phyloP scores from a whole-genome alignment of 2,329 filamentous ascomycete species.

The Chaetomiaceae sp. region DNA sequence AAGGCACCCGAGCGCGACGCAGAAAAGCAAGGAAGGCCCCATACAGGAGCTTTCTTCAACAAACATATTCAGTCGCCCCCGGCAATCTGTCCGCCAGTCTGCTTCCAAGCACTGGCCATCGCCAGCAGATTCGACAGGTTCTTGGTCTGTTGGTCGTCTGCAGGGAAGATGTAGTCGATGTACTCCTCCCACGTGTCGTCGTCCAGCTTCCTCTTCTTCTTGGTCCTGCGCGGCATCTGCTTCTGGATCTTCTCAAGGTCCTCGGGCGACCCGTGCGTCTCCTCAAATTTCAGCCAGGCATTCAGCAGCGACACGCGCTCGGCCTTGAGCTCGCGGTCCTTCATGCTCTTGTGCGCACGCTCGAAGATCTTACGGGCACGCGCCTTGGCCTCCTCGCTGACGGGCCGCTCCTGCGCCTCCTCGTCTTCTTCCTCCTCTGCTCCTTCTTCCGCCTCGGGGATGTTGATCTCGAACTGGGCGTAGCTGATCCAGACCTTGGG shows the following conservation, averaged over 20 bases:
- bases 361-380: slow-evolving; percentile 80
- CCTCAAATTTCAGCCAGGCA: slow-evolving; percentile 89
- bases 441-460: slow-evolving; percentile 60
- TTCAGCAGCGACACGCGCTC: slow-evolving; percentile 89
- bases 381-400: slow-evolving; percentile 77
- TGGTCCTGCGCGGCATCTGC: slow-evolving; percentile 89
- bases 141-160: slow-evolving; percentile 80
- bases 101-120: slow-evolving; percentile 85
- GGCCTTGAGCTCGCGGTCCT: slow-evolving; percentile 83
- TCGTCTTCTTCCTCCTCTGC: slow-evolving; percentile 54
- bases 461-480: slow-evolving; percentile 95
- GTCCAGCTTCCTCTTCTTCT: slow-evolving; percentile 85
- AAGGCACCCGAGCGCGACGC: background rate
- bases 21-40: background rate
- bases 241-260: slow-evolving; percentile 79
- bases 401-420: slow-evolving; percentile 57
- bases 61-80: slow-evolving; percentile 19
- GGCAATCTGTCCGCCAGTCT: slow-evolving; percentile 39
- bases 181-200: slow-evolving; percentile 96
- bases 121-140: slow-evolving; percentile 79
- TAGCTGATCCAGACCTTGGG: slow-evolving; percentile 99
- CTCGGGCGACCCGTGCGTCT: slow-evolving; percentile 67
- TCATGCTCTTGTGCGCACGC: slow-evolving; percentile 79
- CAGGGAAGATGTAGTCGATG: slow-evolving; percentile 94
- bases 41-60: background rate